These are phyloP conservation scores for Euphorbia lathyris DNA, from an alignment of 345 rosid genomes.

Conservation along the genomic window DNA sequence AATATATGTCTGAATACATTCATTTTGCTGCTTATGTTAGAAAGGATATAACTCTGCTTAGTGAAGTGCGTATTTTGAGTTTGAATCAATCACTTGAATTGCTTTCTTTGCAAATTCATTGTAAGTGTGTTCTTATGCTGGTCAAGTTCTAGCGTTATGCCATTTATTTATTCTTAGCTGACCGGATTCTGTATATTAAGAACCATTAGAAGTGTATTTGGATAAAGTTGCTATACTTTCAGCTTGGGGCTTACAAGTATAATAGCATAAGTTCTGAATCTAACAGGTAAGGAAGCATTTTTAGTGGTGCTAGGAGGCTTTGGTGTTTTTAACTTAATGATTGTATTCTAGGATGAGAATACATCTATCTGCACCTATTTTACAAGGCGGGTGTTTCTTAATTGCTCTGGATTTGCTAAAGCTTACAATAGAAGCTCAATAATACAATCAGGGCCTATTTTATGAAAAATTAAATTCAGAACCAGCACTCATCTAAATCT, in stretches of 20 bases:
- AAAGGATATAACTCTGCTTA: not conserved
- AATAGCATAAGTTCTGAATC: not conserved
- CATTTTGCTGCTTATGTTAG: not conserved
- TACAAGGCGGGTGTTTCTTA: not conserved
- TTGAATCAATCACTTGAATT: not conserved
- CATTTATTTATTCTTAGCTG: not conserved
- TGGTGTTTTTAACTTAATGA: not conserved
- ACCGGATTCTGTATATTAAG: not conserved
- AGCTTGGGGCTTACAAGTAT: not conserved
- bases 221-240: not conserved
- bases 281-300: not conserved
- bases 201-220: not conserved
- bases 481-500: not conserved
- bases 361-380: not conserved
- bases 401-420: not conserved
- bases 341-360: not conserved
- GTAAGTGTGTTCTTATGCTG: not conserved
- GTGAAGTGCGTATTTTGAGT: not conserved
- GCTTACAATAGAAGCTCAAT: not conserved
- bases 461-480: not conserved
- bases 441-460: not conserved
- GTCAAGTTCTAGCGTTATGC: not conserved
- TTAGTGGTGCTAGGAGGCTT: not conserved
- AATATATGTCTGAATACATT: not conserved
- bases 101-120: not conserved